Evolutionary conservation across 768 basidiomycete species (phyloP).

Genomic region (Tephrocybe sp.): DNA sequence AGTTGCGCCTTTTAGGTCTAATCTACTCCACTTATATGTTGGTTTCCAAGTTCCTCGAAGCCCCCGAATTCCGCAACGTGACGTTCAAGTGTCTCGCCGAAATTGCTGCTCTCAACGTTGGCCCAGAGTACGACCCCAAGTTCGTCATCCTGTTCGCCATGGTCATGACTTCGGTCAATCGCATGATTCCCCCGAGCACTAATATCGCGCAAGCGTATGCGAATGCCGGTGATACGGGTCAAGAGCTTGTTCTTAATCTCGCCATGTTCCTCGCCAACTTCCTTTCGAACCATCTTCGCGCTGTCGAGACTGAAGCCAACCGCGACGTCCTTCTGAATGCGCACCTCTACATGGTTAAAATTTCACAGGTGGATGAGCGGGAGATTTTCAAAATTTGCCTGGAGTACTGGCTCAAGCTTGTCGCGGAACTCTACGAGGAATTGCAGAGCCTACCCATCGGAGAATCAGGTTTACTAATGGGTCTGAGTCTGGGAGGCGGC

Average conservation of each 20-base stretch:
- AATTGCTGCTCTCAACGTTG: slow-evolving; percentile 92
- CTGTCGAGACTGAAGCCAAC: slow-evolving; percentile 89
- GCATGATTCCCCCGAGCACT: slow-evolving; percentile 94
- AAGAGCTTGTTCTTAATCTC: slow-evolving; percentile 96
- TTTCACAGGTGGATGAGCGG: slow-evolving; percentile 96
- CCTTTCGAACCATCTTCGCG: slow-evolving; percentile 87
- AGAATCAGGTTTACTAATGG: slow-evolving; percentile 85
- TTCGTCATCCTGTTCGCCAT: slow-evolving; percentile 97
- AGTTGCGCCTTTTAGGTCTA: slow-evolving; percentile 30
- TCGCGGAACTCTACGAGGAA: slow-evolving; percentile 96
- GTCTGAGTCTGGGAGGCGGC: slow-evolving; percentile 76
- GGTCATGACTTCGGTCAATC: slow-evolving; percentile 97
- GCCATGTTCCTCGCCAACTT: slow-evolving; percentile 98
- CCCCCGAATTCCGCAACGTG: slow-evolving; percentile 95
- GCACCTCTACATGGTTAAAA: slow-evolving; percentile 97
- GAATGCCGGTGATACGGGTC: slow-evolving; percentile 87
- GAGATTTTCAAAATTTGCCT: slow-evolving; percentile 99
- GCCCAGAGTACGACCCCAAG: slow-evolving; percentile 96
- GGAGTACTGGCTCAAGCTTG: slow-evolving; percentile 97
- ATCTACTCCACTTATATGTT: slow-evolving; percentile 14
- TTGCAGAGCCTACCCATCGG: slow-evolving; percentile 90
- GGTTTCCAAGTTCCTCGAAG: slow-evolving; percentile 82
- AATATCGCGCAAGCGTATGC: slow-evolving; percentile 93
- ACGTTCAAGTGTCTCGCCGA: slow-evolving; percentile 96
- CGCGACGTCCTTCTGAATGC: slow-evolving; percentile 95